phyloP scores from a whole-genome alignment of 352 stramenopile species.

The Globisporangium cystogenes region DNA sequence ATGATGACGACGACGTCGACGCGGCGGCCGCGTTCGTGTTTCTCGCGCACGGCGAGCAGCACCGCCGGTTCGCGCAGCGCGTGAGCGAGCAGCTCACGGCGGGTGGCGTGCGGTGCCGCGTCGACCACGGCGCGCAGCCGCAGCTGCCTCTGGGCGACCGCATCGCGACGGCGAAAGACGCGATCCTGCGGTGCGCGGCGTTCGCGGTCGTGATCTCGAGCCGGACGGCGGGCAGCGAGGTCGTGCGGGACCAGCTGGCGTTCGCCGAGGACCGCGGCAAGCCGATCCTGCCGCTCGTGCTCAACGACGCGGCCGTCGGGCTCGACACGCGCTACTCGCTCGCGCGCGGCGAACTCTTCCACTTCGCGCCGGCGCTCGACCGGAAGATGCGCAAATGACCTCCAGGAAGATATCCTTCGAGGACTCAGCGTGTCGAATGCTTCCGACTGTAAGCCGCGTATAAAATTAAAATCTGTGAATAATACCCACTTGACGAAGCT shows the following conservation, averaged over 20 bases:
- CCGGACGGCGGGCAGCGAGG: slow-evolving; percentile 54
- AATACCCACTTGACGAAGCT: no score
- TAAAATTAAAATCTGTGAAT: no score
- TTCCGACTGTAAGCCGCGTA: no score
- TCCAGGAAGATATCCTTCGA: no score
- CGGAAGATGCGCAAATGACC: no score
- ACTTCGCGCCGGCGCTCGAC: slow-evolving; percentile 75
- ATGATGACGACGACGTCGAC: no score
- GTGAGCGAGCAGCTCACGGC: slow-evolving; percentile 54
- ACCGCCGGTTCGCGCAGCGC: slow-evolving; percentile 16
- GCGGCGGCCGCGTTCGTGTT: no score
- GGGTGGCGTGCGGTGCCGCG: slow-evolving; percentile 40
- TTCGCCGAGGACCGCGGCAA: slow-evolving; percentile 77
- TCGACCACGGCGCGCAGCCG: slow-evolving; percentile 43
- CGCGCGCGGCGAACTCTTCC: slow-evolving; percentile 59
- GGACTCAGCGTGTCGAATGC: no score
- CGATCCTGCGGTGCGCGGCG: slow-evolving; percentile 69
- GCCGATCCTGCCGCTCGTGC: slow-evolving; percentile 68
- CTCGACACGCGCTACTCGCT: slow-evolving; percentile 78
- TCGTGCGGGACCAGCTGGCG: slow-evolving; percentile 77
- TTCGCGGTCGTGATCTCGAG: slow-evolving; percentile 73
- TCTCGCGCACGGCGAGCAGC: slow-evolving; percentile 64
- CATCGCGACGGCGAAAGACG: slow-evolving; percentile 67
- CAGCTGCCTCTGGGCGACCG: slow-evolving; percentile 52
- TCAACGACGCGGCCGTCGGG: slow-evolving; percentile 67